These are phyloP conservation scores for Nicotiana attenuata DNA, from an alignment of 257 asterid species.

Conservation along the genomic window DNA sequence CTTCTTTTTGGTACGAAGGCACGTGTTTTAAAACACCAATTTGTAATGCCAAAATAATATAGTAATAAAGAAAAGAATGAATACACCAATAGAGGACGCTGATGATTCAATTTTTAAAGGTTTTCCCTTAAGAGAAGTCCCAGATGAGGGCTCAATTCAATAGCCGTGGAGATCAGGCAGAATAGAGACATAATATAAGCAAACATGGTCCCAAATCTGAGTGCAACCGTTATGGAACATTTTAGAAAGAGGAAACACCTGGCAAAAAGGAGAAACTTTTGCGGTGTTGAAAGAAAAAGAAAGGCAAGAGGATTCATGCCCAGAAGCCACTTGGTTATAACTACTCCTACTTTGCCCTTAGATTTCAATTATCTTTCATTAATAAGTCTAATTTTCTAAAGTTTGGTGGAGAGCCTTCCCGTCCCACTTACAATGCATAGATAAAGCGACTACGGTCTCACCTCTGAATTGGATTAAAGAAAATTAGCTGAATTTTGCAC, in stretches of 20 bases:
- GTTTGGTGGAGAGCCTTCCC: neutral
- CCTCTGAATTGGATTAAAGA: slow-evolving; percentile 6
- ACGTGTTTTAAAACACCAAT: neutral
- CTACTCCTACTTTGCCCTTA: neutral
- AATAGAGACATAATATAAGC: neutral
- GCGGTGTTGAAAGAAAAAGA: neutral
- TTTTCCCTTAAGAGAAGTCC: neutral
- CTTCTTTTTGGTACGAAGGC: neutral
- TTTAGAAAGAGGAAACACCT: neutral
- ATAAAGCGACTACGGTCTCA: neutral
- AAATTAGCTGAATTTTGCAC: neutral
- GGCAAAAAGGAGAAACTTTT: neutral
- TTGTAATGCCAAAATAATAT: neutral
- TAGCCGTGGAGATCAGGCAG: neutral
- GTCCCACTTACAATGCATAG: neutral
- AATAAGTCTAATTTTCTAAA: neutral
- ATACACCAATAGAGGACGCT: neutral
- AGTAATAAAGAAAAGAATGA: neutral
- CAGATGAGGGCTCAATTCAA: neutral
- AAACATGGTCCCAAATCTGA: neutral
- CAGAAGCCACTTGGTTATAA: neutral
- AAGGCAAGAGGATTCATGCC: neutral
- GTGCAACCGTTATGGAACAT: neutral
- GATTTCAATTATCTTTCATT: neutral
- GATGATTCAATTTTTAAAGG: neutral